Conservation (phyloP, 495 filamentous ascomycete species). For the Annulohypoxylon bovei region DNA sequence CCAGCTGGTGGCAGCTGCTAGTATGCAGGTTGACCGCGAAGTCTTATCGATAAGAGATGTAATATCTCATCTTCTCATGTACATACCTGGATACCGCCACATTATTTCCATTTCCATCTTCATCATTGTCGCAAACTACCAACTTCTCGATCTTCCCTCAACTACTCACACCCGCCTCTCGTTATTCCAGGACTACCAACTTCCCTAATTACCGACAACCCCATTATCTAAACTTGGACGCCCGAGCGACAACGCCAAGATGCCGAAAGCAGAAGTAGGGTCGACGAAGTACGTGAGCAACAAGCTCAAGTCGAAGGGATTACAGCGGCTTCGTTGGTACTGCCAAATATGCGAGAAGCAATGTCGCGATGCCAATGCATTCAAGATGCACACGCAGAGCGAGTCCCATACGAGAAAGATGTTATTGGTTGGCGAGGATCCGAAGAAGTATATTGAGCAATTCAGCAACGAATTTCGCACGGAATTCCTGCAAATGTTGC, state of each 20-base stretch:
- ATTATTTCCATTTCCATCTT: conserved; percentile 12
- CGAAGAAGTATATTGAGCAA: conserved; percentile 78
- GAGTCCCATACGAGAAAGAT: conserved; percentile 88
- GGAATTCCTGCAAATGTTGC: conserved; percentile 79
- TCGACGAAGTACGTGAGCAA: conserved; percentile 87
- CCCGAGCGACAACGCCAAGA: conserved; percentile 56
- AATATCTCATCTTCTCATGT: no score
- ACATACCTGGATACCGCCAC: conserved; percentile 14
- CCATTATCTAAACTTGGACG: neutral
- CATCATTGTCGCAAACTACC: conserved; percentile 12
- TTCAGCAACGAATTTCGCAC: conserved; percentile 80
- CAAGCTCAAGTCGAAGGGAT: conserved; percentile 87
- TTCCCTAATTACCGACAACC: neutral
- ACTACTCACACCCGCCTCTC: neutral
- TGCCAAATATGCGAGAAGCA: conserved; percentile 74
- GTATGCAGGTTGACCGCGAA: neutral
- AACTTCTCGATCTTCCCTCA: neutral
- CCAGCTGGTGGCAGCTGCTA: neutral
- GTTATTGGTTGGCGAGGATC: conserved; percentile 83
- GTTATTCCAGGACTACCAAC: neutral
- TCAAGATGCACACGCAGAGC: conserved; percentile 82
- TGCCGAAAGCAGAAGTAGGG: conserved; percentile 93
- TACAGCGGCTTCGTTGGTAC: conserved; percentile 88
- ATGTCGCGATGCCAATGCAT: conserved; percentile 75
- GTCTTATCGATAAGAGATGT: conserved; percentile 19